These are phyloP conservation scores for Sanguinoderma infundibulare DNA, from an alignment of 1,284 basidiomycete species.

Conservation along the genomic window DNA sequence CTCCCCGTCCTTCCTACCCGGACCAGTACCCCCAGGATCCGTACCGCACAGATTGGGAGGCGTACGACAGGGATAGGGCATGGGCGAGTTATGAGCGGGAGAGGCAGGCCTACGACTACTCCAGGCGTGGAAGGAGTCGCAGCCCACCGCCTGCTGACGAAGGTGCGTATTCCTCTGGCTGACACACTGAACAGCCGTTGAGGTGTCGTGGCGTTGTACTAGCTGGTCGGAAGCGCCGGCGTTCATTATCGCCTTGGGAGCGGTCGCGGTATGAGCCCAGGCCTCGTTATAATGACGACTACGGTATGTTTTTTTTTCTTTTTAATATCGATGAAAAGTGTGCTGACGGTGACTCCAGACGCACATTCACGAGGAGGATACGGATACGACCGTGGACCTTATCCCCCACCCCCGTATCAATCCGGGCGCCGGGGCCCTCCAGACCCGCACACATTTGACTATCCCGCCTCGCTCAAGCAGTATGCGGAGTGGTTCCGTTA, in stretches of 20 bases:
- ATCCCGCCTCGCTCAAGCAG: constrained; percentile 80
- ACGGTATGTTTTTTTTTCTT: constrained; percentile 54
- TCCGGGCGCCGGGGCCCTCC: constrained; percentile 62
- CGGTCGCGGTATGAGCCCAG: constrained; percentile 80
- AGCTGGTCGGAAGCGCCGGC: constrained; percentile 78
- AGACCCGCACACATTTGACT: constrained; percentile 85
- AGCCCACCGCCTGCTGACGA: constrained; percentile 69
- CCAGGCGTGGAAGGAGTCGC: constrained; percentile 72
- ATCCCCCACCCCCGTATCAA: constrained; percentile 44
- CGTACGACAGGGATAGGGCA: constrained; percentile 70
- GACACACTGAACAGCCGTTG: constrained; percentile 3
- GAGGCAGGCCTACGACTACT: constrained; percentile 59
- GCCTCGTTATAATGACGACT: constrained; percentile 79
- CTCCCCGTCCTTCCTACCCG: constrained; percentile 57
- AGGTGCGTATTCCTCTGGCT: constrained; percentile 47
- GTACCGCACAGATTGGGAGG: constrained; percentile 68
- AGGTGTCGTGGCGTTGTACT: constrained; percentile 20
- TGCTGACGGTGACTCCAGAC: constrained; percentile 45
- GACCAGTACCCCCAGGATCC: constrained; percentile 61
- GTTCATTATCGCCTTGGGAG: constrained; percentile 87
- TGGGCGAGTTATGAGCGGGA: constrained; percentile 73
- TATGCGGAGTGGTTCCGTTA: constrained; percentile 92
- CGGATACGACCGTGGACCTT: constrained; percentile 59
- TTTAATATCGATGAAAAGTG: background rate
- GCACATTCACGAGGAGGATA: constrained; percentile 65